A percentile compares a stretch with the other conserved stretches of the same genome.
These are phyloP conservation scores for Hirsutella minnesotensis DNA, from an alignment of 2,329 filamentous ascomycete genomes.

Conservation along the genomic window DNA sequence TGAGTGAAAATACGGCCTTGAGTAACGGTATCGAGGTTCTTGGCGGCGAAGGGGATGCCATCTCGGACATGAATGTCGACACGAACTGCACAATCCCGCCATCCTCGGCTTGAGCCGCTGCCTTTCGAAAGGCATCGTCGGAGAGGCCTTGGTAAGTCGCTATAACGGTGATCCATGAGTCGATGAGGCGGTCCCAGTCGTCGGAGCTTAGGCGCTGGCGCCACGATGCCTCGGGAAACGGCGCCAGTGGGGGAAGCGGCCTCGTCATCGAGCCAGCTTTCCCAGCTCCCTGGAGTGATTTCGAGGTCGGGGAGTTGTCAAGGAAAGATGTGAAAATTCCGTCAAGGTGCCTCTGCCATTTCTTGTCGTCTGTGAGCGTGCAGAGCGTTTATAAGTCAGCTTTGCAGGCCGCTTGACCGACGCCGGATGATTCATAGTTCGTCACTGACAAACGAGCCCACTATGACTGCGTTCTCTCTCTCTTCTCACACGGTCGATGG, in stretches of 20 bases:
- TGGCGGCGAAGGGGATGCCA: constrained; percentile 17
- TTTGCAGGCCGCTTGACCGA: background rate
- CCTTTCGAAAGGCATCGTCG: constrained; percentile 39
- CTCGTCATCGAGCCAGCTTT: background rate
- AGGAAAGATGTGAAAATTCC: background rate
- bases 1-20: constrained; percentile 53
- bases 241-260: constrained; percentile 57
- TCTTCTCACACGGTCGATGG: background rate
- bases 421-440: constrained; percentile 10
- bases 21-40: constrained; percentile 33
- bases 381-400: too few species aligned
- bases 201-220: constrained; percentile 50
- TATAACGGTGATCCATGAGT: constrained; percentile 62
- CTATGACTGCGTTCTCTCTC: background rate
- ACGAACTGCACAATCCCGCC: constrained; percentile 33
- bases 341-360: background rate
- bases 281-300: background rate
- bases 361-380: too few species aligned
- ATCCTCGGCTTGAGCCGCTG: constrained; percentile 41
- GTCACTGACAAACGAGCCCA: background rate
- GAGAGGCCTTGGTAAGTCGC: constrained; percentile 51
- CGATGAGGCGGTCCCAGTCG: constrained; percentile 69
- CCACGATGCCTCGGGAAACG: constrained; percentile 61
- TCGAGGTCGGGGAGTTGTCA: too few species aligned
- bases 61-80: constrained; percentile 50